Evolutionary conservation across 768 basidiomycete genomes (phyloP).

Genomic region (Phlebiopsis flavidoalba): DNA sequence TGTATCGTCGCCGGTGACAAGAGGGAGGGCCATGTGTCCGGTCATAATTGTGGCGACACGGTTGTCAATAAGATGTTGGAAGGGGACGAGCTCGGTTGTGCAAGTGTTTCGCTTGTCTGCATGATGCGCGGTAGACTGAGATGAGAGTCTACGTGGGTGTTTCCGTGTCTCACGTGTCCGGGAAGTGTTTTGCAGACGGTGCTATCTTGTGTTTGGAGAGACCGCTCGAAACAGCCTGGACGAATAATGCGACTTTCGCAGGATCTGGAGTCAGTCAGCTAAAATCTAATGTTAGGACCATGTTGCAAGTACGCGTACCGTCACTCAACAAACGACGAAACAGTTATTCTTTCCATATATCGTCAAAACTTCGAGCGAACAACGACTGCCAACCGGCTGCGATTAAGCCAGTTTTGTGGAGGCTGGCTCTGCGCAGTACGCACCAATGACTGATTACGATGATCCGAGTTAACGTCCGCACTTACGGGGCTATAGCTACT

Average conservation of each 20-base stretch:
- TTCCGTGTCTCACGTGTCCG: conserved; percentile 73
- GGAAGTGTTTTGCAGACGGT: conserved; percentile 66
- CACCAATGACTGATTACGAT: conserved; percentile 68
- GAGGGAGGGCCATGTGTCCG: conserved; percentile 67
- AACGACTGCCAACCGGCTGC: conserved; percentile 32
- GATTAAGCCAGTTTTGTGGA: background rate
- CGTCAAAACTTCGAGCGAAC: too few relatives aligned
- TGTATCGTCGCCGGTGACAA: conserved; percentile 45
- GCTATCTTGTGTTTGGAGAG: conserved; percentile 47
- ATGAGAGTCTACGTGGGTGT: conserved; percentile 69
- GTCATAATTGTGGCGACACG: conserved; percentile 60
- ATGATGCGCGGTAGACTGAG: conserved; percentile 57
- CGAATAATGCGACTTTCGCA: conserved; percentile 42
- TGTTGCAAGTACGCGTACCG: conserved; percentile 30
- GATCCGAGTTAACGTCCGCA: conserved; percentile 71
- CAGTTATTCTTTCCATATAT: too few relatives aligned
- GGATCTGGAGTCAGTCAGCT: conserved; percentile 40
- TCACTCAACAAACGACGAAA: conserved; percentile 72
- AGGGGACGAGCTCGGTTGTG: conserved; percentile 54
- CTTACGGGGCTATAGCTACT: conserved; percentile 46
- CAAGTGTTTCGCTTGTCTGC: conserved; percentile 40
- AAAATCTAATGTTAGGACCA: background rate
- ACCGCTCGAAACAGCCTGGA: conserved; percentile 42
- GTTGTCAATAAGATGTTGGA: conserved; percentile 38
- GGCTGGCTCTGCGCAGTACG: background rate